Evolutionary conservation across 2,329 filamentous ascomycete genomes (phyloP), one percentile per base, ranked within the genome.

Genomic region (Aspergillus pseudotamarii): DNA sequence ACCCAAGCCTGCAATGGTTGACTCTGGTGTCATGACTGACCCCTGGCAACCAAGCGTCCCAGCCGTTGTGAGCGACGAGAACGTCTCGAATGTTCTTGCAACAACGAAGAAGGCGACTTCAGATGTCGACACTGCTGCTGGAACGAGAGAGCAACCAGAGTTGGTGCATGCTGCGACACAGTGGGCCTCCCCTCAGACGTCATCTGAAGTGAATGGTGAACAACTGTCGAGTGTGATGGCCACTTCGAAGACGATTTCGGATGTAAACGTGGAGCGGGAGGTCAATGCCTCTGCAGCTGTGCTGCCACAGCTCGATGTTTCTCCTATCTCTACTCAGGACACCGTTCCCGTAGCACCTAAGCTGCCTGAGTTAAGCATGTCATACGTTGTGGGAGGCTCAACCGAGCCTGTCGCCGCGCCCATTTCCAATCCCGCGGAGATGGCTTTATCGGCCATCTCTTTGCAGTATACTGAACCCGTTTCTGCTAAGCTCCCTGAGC

Each of bases 21-120:
- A 89, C 72, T 84, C 84, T 57, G 82, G 82, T 50, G 84, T 85
- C 66, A 89, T 89, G 86, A 89, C 87, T 9, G 87, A 89, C 57
- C 81, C 84, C 28, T 86, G 83, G 83, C 76, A 80, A 62, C 80
- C 80, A 32, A 73, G 77, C 58, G 28, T 58, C 28, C 56, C 64
- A 14, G 30, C 62, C 41, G 68, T 71, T n/a, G 68, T 71, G 57
- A 69, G 65, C 38, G 64, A 71, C 8, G 63, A 61, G 36, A 64
- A 65, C 28, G 51, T 63, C 12, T 62, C 65, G 34, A 63, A 68
- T 59, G 65, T 64, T 43, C 71, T 72, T 9, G 48, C 65, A 32
- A 71, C 72, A 10, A 68, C 72, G 19, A 63, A 67, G 32, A 69
- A 62, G 53, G 23, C 57, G 46, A 60, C 63, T 21, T 58, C 61